Evolutionary conservation across 768 basidiomycete species (phyloP).

Genomic region (Boletus tylopilopsis): DNA sequence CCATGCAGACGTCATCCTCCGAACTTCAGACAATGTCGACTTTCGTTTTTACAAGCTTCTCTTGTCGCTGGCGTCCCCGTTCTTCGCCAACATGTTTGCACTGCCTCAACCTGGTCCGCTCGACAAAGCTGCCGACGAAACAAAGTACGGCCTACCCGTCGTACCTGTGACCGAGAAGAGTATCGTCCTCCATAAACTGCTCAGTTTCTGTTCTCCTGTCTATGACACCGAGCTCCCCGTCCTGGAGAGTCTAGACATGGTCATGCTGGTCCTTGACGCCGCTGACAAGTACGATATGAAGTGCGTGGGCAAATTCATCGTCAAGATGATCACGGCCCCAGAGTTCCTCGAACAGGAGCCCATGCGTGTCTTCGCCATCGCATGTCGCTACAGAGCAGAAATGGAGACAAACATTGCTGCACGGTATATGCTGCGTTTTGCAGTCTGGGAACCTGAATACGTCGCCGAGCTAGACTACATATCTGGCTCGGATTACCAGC

Average conservation of each 20-base stretch:
- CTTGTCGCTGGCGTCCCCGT: conserved; percentile 52
- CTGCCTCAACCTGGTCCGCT: conserved; percentile 41
- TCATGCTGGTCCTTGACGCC: conserved; percentile 41
- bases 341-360: conserved; percentile 33
- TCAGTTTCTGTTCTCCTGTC: conserved; percentile 48
- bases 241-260: conserved; percentile 37
- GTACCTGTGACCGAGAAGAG: conserved; percentile 48
- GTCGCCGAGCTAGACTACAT: conserved; percentile 36
- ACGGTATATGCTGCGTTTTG: conserved; percentile 33
- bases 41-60: conserved; percentile 55
- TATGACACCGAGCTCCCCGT: conserved; percentile 32
- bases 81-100: conserved; percentile 55
- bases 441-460: conserved; percentile 31
- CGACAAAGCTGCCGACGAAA: conserved; percentile 28
- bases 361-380: conserved; percentile 36
- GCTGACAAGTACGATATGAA: conserved; percentile 52
- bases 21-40: conserved; percentile 47
- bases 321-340: conserved; percentile 30
- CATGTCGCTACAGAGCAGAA: conserved; percentile 35
- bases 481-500: conserved; percentile 35
- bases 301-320: conserved; percentile 35
- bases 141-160: conserved; percentile 36
- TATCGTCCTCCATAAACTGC: conserved; percentile 37
- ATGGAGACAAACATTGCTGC: conserved; percentile 36
- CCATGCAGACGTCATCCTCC: conserved; percentile 51